A percentile compares a stretch with the other conserved stretches of the same genome.
These are phyloP conservation scores for Alternaria hordeiaustralica DNA, from an alignment of 2,329 filamentous ascomycete genomes.

Conservation along the genomic window DNA sequence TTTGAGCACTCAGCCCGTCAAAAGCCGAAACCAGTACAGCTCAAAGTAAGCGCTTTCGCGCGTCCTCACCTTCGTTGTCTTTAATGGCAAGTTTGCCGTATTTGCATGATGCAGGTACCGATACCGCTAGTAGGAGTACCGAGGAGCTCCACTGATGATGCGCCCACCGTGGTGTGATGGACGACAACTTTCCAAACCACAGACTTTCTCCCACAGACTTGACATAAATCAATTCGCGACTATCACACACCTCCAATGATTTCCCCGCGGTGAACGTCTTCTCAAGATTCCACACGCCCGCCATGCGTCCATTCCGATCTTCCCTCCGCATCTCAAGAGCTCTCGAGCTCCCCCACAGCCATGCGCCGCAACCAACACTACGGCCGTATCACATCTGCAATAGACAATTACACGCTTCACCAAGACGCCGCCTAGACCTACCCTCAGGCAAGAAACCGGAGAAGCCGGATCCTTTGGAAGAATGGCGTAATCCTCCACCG, in stretches of 20 bases:
- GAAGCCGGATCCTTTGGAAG: constrained; percentile 34
- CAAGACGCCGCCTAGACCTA: constrained; percentile 28
- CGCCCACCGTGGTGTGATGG: constrained; percentile 43
- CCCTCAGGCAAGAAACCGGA: constrained; percentile 27
- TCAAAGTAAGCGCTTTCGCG: background rate
- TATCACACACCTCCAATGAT: constrained; percentile 15
- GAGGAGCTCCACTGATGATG: constrained; percentile 25
- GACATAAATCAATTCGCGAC: constrained; percentile 12
- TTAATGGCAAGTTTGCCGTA: constrained; percentile 16
- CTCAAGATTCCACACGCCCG: constrained; percentile 20
- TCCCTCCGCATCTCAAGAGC: constrained; percentile 32
- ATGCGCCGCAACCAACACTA: constrained; percentile 29
- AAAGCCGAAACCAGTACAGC: background rate
- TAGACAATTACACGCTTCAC: constrained; percentile 17
- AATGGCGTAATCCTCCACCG: constrained; percentile 45
- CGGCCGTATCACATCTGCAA: constrained; percentile 23
- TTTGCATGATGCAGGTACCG: constrained; percentile 23
- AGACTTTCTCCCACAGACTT: constrained; percentile 2
- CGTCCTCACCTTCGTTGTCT: background rate
- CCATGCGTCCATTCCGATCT: constrained; percentile 41
- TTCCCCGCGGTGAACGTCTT: constrained; percentile 17
- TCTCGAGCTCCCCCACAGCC: constrained; percentile 35
- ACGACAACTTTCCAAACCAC: constrained; percentile 13
- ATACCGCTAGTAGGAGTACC: constrained; percentile 16
- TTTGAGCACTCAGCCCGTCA: background rate